Percentiles rank a stretch among this genome's conserved stretches.
Evolutionary conservation across 2,329 filamentous ascomycete genomes (phyloP).

Genomic region (Pseudopyrenochaeta lycopersici): DNA sequence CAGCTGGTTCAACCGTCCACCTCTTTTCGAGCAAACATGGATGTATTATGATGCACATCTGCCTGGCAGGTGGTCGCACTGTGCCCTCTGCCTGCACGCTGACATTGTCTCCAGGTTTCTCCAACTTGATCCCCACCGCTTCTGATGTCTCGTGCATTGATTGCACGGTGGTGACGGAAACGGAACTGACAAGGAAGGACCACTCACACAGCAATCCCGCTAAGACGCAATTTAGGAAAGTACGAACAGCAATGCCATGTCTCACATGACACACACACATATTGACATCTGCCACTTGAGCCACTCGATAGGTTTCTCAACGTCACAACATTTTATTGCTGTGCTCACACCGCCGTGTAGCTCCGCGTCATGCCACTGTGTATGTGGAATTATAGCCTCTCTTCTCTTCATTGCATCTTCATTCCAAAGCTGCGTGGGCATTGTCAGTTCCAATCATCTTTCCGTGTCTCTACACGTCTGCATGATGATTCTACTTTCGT

Average conservation of each 20-base stretch:
- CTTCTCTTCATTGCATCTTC: not conserved
- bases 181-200: not conserved
- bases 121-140: not conserved
- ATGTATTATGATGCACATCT: not conserved
- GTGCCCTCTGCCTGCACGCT: not conserved
- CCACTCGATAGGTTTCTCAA: conserved; percentile 1
- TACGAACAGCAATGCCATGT: not conserved
- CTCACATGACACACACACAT: not conserved
- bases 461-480: not conserved
- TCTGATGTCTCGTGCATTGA: not conserved
- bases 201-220: conserved; percentile 1
- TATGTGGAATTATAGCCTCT: not conserved
- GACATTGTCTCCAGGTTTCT: not conserved
- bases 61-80: not conserved
- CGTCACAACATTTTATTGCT: not conserved
- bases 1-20: not conserved
- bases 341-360: not conserved
- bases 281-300: not conserved
- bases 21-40: not conserved
- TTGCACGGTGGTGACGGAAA: not conserved
- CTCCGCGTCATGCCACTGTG: not conserved
- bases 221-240: not conserved
- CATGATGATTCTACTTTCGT: not conserved
- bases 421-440: not conserved
- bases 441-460: too few species aligned